Evolutionary conservation across 257 asterid genomes (phyloP), one percentile per base, ranked within the genome.

Genomic region (Sherardia arvensis): DNA sequence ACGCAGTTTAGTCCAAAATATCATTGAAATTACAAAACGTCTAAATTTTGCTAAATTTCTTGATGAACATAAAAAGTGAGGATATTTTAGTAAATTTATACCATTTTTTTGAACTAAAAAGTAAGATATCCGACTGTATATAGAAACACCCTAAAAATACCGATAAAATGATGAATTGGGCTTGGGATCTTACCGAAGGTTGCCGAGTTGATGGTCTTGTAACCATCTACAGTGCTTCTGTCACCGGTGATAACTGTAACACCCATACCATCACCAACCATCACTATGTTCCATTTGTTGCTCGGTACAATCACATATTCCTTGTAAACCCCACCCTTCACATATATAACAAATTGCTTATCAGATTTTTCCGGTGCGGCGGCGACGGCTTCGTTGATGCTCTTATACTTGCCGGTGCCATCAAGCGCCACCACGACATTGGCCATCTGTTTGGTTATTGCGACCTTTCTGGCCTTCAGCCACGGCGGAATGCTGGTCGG

Each of bases 191-290:
- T 78, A 86, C 95, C 77, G 53, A 86, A 84, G 26, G 95, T 81
- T 0, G 87, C 87, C 53, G 87, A 78, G 0, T 83, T 69, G 58
- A 53, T 76, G 0, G 95, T 73, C 18, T 81, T 80, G 85, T 79
- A 78, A 0, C 89, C 91, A 48, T 76, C 85, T 18, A 63, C 20
- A n/a, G 55, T 53, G 68, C 27, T 84, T 33, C 80, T 81, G 28
- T 77, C 74, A 18, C 91, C 91, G 3, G 84, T 49, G 53, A 86
- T 78, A 26, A 86, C 68, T 0, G 95, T 84, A 33, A 17, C 85
- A 62, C 80, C 72, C 10, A 78, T 57, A 7, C 89, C 95, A 40
- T 86, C 95, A 64, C 95, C 95, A 3, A 86, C 59, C 81, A 86
- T 67, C 84, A 82, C 76, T 29, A 86, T 70, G 57, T 81, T 84